These are phyloP conservation scores for Gossypium anomalum DNA, from an alignment of 345 rosid species.

Conservation along the genomic window DNA sequence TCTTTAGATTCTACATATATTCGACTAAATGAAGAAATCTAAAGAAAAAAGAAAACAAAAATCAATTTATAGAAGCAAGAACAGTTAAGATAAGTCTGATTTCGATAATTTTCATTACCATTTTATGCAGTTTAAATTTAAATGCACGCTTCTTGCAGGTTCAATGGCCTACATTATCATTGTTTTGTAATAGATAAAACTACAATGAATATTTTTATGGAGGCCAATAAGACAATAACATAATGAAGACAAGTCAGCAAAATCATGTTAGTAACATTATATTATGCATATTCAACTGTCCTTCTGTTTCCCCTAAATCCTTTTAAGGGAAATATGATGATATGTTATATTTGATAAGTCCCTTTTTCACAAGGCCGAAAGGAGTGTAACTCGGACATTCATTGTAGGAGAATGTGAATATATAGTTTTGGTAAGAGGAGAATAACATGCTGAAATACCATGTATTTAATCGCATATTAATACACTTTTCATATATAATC, in stretches of 20 bases:
- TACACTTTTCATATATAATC: background rate
- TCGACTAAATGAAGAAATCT: background rate
- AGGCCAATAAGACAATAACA: background rate
- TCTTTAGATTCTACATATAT: no score
- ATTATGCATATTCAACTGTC: background rate
- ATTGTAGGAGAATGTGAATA: no score
- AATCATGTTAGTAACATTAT: constrained; percentile 4
- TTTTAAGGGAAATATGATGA: no score
- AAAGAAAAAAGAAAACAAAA: background rate
- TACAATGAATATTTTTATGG: background rate
- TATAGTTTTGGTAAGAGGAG: no score
- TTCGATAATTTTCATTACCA: background rate
- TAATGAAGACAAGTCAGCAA: constrained; percentile 6
- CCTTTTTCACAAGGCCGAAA: no score
- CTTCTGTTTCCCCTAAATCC: background rate
- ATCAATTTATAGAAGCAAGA: background rate
- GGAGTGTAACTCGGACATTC: no score
- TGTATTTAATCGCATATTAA: no score
- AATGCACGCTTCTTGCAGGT: background rate
- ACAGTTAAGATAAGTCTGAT: background rate
- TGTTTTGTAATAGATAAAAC: background rate
- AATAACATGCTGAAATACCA: no score
- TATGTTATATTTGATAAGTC: no score
- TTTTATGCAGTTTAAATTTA: background rate
- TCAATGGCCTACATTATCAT: background rate